Conservation (phyloP, 768 basidiomycete genomes). For the Tricholoma terreum region DNA sequence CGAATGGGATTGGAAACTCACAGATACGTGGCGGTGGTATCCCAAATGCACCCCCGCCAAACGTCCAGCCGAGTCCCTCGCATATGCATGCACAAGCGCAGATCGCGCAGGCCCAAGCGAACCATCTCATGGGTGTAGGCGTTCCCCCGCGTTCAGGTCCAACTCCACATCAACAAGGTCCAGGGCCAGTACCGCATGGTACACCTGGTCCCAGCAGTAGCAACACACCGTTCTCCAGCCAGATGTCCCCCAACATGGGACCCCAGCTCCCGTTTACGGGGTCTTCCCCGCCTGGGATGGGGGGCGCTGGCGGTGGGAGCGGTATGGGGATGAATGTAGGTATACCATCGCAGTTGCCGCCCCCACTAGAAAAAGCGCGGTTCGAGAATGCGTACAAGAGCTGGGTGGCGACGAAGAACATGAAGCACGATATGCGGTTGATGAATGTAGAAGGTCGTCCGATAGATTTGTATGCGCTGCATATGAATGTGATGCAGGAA, state of each 20-base stretch:
- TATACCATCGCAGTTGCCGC: conserved; percentile 19
- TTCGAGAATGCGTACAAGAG: conserved; percentile 53
- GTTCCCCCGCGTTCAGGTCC: conserved; percentile 37
- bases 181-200: conserved; percentile 7
- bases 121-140: conserved; percentile 26
- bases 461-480: conserved; percentile 61
- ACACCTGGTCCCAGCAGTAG: conserved; percentile 3
- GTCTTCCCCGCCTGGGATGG: conserved; percentile 11
- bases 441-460: conserved; percentile 49
- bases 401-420: conserved; percentile 41
- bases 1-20: background rate
- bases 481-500: conserved; percentile 55
- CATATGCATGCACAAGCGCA: conserved; percentile 29
- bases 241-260: conserved; percentile 32
- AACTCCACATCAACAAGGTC: conserved; percentile 34
- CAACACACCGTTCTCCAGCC: conserved; percentile 24
- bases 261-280: conserved; percentile 21
- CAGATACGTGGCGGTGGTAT: background rate
- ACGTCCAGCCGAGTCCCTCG: conserved; percentile 24
- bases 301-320: background rate
- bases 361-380: conserved; percentile 45
- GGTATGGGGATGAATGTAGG: background rate
- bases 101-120: conserved; percentile 12
- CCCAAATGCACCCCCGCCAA: conserved; percentile 10
- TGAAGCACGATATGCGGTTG: conserved; percentile 38